A percentile compares a stretch with the other conserved stretches of the same genome.
Evolutionary conservation across 768 basidiomycete genomes (phyloP).

Genomic region (Lepiota brunneoincarnata): DNA sequence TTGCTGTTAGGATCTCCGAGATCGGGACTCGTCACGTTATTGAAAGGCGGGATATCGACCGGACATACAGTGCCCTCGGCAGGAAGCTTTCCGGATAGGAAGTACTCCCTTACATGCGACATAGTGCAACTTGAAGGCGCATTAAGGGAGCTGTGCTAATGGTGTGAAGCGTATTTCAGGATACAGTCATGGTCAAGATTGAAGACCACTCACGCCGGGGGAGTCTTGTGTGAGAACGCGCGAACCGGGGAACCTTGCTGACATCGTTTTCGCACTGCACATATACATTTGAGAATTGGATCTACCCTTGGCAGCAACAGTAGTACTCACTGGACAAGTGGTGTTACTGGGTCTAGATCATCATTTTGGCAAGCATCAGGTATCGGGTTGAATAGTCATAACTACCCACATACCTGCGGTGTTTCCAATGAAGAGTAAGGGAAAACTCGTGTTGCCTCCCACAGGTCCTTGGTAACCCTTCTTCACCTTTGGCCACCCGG

Average conservation of each 20-base stretch:
- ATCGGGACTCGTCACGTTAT: no score
- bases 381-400: background rate
- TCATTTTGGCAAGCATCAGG: no score
- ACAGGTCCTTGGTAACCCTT: constrained; percentile 29
- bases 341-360: constrained; percentile 29
- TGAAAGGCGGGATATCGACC: no score
- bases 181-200: no score
- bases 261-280: constrained; percentile 38
- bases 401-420: constrained; percentile 29
- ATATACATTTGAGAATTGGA: no score
- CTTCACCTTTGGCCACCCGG: constrained; percentile 14
- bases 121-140: constrained; percentile 32
- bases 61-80: no score
- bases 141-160: constrained; percentile 32
- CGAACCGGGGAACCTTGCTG: constrained; percentile 31
- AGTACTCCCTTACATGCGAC: constrained; percentile 34
- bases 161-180: background rate
- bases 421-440: constrained; percentile 38
- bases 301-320: background rate
- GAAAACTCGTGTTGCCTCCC: constrained; percentile 34
- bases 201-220: constrained; percentile 29
- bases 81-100: no score
- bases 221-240: constrained; percentile 43
- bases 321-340: constrained; percentile 22
- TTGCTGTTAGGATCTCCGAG: no score